These are phyloP conservation scores for Graphilbum fragrans DNA, from an alignment of 2,329 filamentous ascomycete species.

Conservation along the genomic window DNA sequence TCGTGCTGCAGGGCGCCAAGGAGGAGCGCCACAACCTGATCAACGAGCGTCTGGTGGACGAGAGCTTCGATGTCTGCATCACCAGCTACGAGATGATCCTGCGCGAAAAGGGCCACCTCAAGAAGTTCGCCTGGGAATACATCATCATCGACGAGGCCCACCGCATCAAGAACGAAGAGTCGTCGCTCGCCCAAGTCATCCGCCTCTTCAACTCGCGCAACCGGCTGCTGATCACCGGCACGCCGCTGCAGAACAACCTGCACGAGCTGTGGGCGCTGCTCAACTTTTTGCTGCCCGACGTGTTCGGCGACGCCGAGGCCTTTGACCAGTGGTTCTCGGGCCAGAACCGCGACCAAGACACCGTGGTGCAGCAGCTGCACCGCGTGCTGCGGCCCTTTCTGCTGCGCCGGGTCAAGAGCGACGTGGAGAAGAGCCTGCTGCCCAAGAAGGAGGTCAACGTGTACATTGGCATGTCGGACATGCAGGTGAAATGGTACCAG, in stretches of 20 bases:
- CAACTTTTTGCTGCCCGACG: conserved; percentile 95
- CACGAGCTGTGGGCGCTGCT: conserved; percentile 96
- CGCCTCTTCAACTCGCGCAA: conserved; percentile 93
- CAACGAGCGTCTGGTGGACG: conserved; percentile 79
- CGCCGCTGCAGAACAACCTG: conserved; percentile 92
- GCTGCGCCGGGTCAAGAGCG: conserved; percentile 88
- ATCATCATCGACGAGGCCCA: conserved; percentile 98
- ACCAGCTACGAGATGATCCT: conserved; percentile 99
- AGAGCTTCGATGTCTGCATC: conserved; percentile 95
- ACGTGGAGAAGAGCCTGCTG: conserved; percentile 93
- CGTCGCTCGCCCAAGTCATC: conserved; percentile 90
- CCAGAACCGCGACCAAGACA: conserved; percentile 83
- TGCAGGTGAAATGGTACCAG: conserved; percentile 99
- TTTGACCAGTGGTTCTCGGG: conserved; percentile 98
- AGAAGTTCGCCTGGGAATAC: conserved; percentile 99
- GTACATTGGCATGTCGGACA: conserved; percentile 96
- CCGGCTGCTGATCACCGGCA: conserved; percentile 88
- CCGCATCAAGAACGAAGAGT: conserved; percentile 99
- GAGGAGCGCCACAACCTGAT: conserved; percentile 84
- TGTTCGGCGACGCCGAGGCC: conserved; percentile 91
- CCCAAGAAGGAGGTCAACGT: conserved; percentile 97
- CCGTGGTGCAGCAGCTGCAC: conserved; percentile 90
- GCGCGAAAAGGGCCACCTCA: conserved; percentile 84
- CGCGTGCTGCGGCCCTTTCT: conserved; percentile 87
- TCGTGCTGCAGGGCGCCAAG: conserved; percentile 90